phyloP scores from a whole-genome alignment of 164 flowering plant genomes.

The Kingdonia uniflora region DNA sequence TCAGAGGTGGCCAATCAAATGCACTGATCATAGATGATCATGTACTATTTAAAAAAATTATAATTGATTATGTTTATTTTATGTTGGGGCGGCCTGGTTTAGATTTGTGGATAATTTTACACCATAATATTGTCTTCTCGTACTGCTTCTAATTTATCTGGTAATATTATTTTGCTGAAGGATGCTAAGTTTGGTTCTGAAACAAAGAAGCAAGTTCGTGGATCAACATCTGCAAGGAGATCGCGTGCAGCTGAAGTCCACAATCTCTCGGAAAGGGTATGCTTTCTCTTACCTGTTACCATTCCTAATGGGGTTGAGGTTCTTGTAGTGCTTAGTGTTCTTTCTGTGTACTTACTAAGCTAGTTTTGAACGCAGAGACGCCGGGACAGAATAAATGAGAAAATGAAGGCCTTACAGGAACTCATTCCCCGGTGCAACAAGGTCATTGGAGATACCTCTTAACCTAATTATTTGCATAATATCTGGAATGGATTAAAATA shows the following conservation, averaged over 20 bases:
- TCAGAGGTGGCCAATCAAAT: too few species aligned
- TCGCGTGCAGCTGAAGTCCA: constrained; percentile 96
- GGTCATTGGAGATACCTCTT: constrained; percentile 21
- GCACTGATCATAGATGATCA: too few species aligned
- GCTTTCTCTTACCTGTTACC: constrained; percentile 12
- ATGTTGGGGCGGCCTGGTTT: neutral
- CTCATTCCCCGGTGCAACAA: constrained; percentile 93
- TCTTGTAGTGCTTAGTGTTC: neutral
- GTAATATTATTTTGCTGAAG: constrained; percentile 18
- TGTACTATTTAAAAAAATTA: too few species aligned
- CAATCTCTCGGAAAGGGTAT: constrained; percentile 90
- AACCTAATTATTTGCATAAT: too few species aligned
- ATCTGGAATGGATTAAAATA: too few species aligned
- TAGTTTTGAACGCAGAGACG: constrained; percentile 51
- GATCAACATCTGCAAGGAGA: constrained; percentile 57
- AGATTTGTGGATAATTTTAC: neutral
- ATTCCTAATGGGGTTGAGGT: too few species aligned
- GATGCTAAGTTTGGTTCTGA: constrained; percentile 52
- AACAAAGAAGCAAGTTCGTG: constrained; percentile 45
- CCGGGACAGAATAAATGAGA: constrained; percentile 94
- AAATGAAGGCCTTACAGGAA: constrained; percentile 94
- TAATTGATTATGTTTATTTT: too few species aligned
- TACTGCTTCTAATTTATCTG: neutral
- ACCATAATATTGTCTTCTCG: neutral
- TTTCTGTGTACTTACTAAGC: neutral